phyloP scores from a whole-genome alignment of 257 asterid species.

The Lycium barbarum region DNA sequence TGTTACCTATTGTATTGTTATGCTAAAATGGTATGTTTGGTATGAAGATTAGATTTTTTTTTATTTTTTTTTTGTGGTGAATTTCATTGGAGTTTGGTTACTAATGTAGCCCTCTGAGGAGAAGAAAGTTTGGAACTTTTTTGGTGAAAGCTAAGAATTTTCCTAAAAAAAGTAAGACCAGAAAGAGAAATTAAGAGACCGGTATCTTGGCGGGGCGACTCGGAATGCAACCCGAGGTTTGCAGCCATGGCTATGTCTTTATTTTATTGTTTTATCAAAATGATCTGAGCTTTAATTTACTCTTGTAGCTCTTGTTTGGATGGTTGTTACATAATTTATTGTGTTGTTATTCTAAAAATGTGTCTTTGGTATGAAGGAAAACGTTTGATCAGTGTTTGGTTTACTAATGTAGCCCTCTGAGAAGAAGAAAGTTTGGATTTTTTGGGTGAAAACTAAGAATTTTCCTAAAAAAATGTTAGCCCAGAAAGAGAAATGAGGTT shows the following conservation, averaged over 20 bases:
- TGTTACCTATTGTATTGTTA: not conserved
- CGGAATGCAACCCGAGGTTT: not conserved
- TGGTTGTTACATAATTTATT: no score
- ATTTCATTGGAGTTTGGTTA: not conserved
- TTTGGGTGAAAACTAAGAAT: no score
- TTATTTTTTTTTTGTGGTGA: not conserved
- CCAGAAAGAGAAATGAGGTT: not conserved
- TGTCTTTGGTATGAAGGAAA: not conserved
- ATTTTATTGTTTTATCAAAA: not conserved
- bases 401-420: not conserved
- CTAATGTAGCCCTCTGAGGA: not conserved
- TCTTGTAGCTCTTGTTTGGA: not conserved
- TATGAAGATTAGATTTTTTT: not conserved
- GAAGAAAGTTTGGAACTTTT: not conserved
- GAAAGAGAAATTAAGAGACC: not conserved
- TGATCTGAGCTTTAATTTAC: not conserved
- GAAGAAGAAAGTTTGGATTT: no score
- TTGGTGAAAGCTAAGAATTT: not conserved
- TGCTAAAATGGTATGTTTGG: not conserved
- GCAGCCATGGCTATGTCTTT: conserved; percentile 25
- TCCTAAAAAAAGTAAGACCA: not conserved
- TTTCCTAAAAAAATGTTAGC: not conserved
- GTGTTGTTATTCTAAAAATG: not conserved
- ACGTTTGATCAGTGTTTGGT: not conserved
- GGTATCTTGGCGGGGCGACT: conserved; percentile 13